Base-by-base conservation (phyloP, 148 eudicot genomes). In the Cornus controversa region DNA sequence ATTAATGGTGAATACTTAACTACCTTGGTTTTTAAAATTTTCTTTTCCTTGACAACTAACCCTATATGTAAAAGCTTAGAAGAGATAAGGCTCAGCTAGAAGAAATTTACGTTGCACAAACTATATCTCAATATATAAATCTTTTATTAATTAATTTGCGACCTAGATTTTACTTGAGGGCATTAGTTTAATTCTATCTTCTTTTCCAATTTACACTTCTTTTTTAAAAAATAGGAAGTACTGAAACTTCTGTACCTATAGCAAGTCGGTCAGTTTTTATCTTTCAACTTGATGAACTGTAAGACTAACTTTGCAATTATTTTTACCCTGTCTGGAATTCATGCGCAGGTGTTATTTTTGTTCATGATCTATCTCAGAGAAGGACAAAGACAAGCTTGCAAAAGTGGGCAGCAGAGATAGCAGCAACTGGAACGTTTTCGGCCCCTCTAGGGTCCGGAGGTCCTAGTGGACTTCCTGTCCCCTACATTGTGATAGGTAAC, bases 391-490 rank as follows among this genome's bases (percentile, higher is more conserved):
- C 92, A 72, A 90, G 94, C 84, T 85, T 95, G 88, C 86, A 87
- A 75, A 95, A 90, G 75, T 95, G 99, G 97, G 97, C 94, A 3
- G 86, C 89, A 63, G 97, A 93, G 79, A 90, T 95, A 79, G 90
- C 96, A 62, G 89, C 92, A 74, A 82, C 85, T 28, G 99, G 99
- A 77, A 89, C 92, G 29, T 95, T 95, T 75, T 93, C 97, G 72
- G 99, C 98, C 34, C 97, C 99, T 34, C 84, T 93, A 81, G 86
- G 88, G 71, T 89, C 94, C 68, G 93, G 89, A 67, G 98, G 98
- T 25, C 99, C 98, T 23, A 91, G 93, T 28, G 98, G 96, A 73
- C 97, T 95, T 70, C 99, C 96, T 36, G 94, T 93, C 40, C 97
- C 99, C 22, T 95, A 86, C 75, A 87, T 95, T 85, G 97, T 95